Conservation (phyloP, 495 filamentous ascomycete genomes). For the Schizothecium vesticola region DNA sequence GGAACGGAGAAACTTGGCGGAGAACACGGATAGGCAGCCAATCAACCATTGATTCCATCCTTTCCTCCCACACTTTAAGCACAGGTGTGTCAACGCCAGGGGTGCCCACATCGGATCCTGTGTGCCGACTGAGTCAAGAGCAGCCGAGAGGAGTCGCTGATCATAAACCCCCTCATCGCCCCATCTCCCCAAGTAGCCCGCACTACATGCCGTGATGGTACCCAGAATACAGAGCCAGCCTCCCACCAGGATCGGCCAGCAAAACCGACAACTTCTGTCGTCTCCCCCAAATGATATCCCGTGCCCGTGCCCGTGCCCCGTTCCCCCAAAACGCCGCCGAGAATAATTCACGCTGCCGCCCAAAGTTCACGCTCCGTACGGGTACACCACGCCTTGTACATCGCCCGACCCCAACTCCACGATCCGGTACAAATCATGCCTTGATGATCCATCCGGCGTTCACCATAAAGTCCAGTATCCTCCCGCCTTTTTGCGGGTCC, state of each 20-base stretch:
- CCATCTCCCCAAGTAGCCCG: neutral
- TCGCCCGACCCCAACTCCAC: neutral
- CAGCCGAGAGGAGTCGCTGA: neutral
- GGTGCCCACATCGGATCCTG: neutral
- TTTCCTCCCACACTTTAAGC: neutral
- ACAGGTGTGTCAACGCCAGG: neutral
- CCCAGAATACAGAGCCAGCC: neutral
- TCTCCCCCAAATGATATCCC: slow-evolving; percentile 1
- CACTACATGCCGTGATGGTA: neutral
- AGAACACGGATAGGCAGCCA: slow-evolving; percentile 1
- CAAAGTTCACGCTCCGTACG: neutral
- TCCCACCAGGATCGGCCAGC: neutral
- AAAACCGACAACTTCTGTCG: neutral
- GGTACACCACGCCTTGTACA: neutral
- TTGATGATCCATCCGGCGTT: slow-evolving; percentile 89
- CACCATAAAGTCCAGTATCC: slow-evolving; percentile 92
- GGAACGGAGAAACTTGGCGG: neutral
- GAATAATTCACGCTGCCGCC: neutral
- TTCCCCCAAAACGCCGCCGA: neutral
- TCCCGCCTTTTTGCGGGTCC: slow-evolving; percentile 49
- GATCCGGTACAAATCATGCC: slow-evolving; percentile 30
- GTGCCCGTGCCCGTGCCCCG: neutral
- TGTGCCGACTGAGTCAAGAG: neutral
- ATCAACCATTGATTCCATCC: neutral
- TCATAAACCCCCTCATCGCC: neutral